Evolutionary conservation across 1,139 yeast species (phyloP).

Genomic region (Martiniozyma asiatica): DNA sequence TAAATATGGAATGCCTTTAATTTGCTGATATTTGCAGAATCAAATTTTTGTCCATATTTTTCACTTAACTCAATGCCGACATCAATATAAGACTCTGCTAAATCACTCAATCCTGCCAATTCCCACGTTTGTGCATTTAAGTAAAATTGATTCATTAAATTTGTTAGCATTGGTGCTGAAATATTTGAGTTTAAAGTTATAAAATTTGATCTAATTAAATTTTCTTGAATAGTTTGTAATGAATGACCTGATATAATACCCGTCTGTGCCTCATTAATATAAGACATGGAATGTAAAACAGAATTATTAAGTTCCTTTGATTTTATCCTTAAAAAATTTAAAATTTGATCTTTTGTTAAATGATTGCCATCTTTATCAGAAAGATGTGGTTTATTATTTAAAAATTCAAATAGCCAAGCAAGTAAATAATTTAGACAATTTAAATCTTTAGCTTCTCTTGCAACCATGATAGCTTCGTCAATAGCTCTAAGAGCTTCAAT

Average conservation of each 20-base stretch:
- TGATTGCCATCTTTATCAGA: slow-evolving; percentile 28
- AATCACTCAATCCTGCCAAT: slow-evolving; percentile 1
- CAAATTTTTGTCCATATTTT: slow-evolving; percentile 7
- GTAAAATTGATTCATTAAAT: slow-evolving; percentile 33
- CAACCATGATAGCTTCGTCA: slow-evolving; percentile 80
- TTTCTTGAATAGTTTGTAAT: slow-evolving; percentile 35
- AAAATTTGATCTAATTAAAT: slow-evolving; percentile 40
- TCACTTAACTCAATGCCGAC: slow-evolving; percentile 15
- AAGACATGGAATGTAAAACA: slow-evolving; percentile 43
- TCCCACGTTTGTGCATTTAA: slow-evolving; percentile 26
- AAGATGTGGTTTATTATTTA: slow-evolving; percentile 55
- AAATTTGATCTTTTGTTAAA: slow-evolving; percentile 41
- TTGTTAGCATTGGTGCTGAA: slow-evolving; percentile 33
- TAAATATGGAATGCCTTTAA: slow-evolving; percentile 28
- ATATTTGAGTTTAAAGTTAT: slow-evolving; percentile 38
- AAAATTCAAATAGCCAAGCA: slow-evolving; percentile 67
- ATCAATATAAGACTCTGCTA: slow-evolving; percentile 18
- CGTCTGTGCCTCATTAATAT: slow-evolving; percentile 47
- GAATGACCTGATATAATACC: slow-evolving; percentile 39
- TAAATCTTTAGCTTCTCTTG: slow-evolving; percentile 73
- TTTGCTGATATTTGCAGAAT: slow-evolving; percentile 25
- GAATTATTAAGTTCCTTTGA: slow-evolving; percentile 40
- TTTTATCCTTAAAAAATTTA: slow-evolving; percentile 49
- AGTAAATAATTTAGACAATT: slow-evolving; percentile 64
- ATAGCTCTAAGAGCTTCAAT: slow-evolving; percentile 70